Evolutionary conservation across 352 stramenopile species (phyloP), one percentile per base, ranked within the genome.

Genomic region (Phytophthora syringae): DNA sequence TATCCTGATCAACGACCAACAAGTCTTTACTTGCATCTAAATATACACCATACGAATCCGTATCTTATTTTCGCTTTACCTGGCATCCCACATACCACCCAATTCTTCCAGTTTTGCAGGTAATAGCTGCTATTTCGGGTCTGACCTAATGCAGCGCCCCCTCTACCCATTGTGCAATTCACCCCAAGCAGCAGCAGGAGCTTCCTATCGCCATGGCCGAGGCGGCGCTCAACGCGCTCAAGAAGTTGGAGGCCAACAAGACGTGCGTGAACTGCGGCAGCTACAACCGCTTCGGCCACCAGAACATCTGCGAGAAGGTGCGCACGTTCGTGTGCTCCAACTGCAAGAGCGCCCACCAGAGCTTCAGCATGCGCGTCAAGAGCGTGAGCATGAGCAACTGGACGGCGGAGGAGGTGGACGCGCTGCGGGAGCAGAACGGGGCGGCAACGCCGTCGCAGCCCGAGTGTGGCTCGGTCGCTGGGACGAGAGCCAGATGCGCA

Each of bases 261-360:
- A 80, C 68, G 40, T 97, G 89, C 67, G 80, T 77, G 54, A 96
- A 97, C 75, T 97, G 89, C 67, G 82, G 83, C 53, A 79, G 76
- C 53, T 86, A 92, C 76, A 89, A 83, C 72, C 89, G 93, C 75
- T 98, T 98, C 82, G 95, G 95, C 32, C 96, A 97, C 68, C 80
- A 80, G 47, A 98, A 96, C 52, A 78, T 98, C 34, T 98, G 92
- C 78, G 93, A 97, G 60, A 97, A 97, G 74, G 86, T 91, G 64
- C 94, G 76, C 53, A 93, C 87, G 55, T 99, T 98, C 76, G 90
- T 98, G 22, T 99, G 95, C 77, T 93, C 93, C 66, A 86, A 95
- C 61, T 99, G 95, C 80, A 99, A 99, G 80, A 94, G 86, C 42
- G 93, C 90, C 12, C 95, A 99, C 72, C 93, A 98, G 77, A 97